These are phyloP conservation scores for Collybiopsis luxurians DNA, from an alignment of 768 basidiomycete species.

Conservation along the genomic window DNA sequence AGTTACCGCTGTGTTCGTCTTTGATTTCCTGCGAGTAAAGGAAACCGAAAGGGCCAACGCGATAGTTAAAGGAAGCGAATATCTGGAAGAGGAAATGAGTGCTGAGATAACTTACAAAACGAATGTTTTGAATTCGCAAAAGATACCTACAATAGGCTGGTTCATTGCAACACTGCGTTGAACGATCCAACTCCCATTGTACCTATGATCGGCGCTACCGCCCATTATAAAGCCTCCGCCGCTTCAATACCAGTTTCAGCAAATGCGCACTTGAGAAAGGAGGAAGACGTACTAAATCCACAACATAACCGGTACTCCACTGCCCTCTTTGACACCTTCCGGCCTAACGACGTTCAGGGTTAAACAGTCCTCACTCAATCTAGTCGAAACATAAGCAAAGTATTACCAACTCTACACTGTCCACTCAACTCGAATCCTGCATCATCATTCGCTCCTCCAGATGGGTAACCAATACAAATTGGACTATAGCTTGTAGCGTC, in stretches of 20 bases:
- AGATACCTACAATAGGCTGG: not conserved
- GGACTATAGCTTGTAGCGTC: not conserved
- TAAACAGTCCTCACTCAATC: conserved; percentile 34
- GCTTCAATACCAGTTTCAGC: conserved; percentile 11
- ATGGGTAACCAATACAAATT: not conserved
- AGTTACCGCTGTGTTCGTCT: conserved; percentile 29
- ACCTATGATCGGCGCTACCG: conserved; percentile 26
- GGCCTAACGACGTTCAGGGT: conserved; percentile 43
- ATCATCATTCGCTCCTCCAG: not conserved
- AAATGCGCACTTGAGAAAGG: not conserved
- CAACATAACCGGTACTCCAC: conserved; percentile 9
- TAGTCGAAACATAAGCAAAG: not conserved
- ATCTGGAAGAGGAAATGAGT: conserved; percentile 33
- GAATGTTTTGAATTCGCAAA: not conserved
- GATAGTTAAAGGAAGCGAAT: conserved; percentile 27
- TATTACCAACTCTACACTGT: no score
- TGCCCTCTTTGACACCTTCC: conserved; percentile 9
- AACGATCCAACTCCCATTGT: conserved; percentile 24
- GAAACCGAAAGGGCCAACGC: conserved; percentile 21
- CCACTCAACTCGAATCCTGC: not conserved
- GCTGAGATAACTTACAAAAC: conserved; percentile 17
- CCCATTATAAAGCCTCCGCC: conserved; percentile 28
- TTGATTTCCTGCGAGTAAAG: conserved; percentile 23
- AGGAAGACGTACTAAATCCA: not conserved
- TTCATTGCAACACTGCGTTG: conserved; percentile 13